These are phyloP conservation scores for Heimioporus punctisporus DNA, from an alignment of 1,284 basidiomycete genomes.

Conservation along the genomic window DNA sequence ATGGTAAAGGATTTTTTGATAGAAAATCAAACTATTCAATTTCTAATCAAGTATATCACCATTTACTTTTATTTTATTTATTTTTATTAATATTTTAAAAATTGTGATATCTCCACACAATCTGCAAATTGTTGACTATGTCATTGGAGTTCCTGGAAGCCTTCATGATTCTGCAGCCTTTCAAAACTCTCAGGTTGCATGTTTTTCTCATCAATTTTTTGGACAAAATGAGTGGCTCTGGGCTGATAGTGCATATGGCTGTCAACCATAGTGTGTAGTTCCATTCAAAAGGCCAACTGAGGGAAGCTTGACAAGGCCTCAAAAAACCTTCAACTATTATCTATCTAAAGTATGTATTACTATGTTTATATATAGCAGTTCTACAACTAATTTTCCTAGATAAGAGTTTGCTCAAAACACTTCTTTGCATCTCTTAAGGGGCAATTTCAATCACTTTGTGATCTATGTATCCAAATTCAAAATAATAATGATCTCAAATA, in stretches of 20 bases:
- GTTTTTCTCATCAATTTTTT: slow-evolving; percentile 5
- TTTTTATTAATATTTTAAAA: neutral
- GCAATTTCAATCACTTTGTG: too few species aligned
- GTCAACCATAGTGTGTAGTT: slow-evolving; percentile 8
- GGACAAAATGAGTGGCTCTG: slow-evolving; percentile 12
- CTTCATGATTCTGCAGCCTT: slow-evolving; percentile 18
- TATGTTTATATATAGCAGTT: neutral
- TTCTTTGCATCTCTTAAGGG: too few species aligned
- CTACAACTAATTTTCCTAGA: slow-evolving; percentile 3
- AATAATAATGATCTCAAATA: too few species aligned
- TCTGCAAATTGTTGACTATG: slow-evolving; percentile 23
- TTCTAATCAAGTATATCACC: neutral
- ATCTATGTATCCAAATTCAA: too few species aligned
- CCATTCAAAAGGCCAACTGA: slow-evolving; percentile 15
- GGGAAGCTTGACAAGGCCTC: neutral
- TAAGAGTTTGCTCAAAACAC: slow-evolving; percentile 5
- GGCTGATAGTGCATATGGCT: slow-evolving; percentile 12
- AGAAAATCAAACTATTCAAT: neutral
- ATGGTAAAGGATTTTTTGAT: neutral
- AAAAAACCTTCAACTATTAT: slow-evolving; percentile 9
- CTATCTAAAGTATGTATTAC: slow-evolving; percentile 4
- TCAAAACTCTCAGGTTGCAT: neutral
- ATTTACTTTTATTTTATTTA: neutral
- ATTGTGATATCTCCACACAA: slow-evolving; percentile 16
- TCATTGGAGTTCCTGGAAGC: slow-evolving; percentile 20